Base-by-base conservation (phyloP, 2,329 filamentous ascomycete genomes). In the Xylariales sp. region DNA sequence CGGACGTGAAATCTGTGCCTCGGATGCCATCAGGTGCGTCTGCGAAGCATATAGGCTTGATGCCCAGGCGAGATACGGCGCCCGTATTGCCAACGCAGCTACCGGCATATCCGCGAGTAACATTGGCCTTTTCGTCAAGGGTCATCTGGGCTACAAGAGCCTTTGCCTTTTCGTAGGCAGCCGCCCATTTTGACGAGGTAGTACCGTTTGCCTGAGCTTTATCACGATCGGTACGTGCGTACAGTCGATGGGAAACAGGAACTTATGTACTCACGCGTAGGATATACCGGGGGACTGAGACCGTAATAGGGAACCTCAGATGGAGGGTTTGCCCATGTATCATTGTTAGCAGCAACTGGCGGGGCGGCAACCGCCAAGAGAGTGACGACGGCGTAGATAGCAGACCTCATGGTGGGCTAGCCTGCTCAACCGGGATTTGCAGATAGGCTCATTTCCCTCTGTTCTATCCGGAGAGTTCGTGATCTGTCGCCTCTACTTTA, bases 21-120 rank as follows among this genome's bases (percentile, higher is more conserved):
- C 88, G 72, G 38, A 95, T 69, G 0, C 89, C 89, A 5, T 90
- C 64, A 0, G 89, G 88, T 0, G 88, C 89, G 56, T 95, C 89
- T 57, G 94, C 87, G 16, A 95, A 65, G 51, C 86, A 89, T 15
- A 94, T 66, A 21, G 80, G 78, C 0, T 87, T 87, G 46, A 95
- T 94, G 16, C 82, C 82, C 19, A 80, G 79, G 31, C 73, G 58
- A 3, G 71, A 60, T 1, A 82, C 82, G 5, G 82, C 74, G 2
- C 74, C 84, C 19, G 75, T 84, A 42, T 78, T 88, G 5, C 88
- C 88, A 0, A 87, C 91, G 0, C 35, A 38, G 5, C 12, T 9
- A 16, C 25, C 25, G 2, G 37, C 21, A 16, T 19, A 20, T 10
- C 38, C 38, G 10, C 18, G 9, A 10, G 29, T 33, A 45, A 94